Base-by-base conservation (phyloP, 345 rosid species). In the Citrus medica region DNA sequence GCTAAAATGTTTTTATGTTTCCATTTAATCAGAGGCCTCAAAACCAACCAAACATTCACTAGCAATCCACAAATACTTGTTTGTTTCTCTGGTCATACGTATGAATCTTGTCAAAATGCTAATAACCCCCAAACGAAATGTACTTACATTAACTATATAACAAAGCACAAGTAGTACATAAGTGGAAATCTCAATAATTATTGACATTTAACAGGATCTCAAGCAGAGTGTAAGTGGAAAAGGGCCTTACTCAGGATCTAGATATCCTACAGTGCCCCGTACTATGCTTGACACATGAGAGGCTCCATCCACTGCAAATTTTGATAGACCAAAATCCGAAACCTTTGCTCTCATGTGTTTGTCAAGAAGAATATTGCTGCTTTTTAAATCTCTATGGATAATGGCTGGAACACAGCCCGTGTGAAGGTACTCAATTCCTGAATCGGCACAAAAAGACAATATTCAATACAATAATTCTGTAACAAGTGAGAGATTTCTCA, bases 231-330 rank as follows among this genome's bases (percentile, higher is more conserved):
- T 32, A 59, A 64, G 71, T 51, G 67, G 61, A 59, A 68, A 69
- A 80, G 71, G 69, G 79, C 32, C 98, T 81, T 91, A 97, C 99
- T 97, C 99, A 0, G 99, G 99, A 83, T 97, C 99, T 77, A 97
- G 82, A 76, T 97, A 97, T n/a, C 99, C 99, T 25, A 97, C 94
- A 28, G 99, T 97, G 82, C 99, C 99, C 51, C 98, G 92, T 78
- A 97, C 99, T 71, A 97, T 88, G 86, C 99, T 97, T 1, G 98
- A 97, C 71, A 97, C 98, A 33, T 97, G 99, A 72, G 99, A 97
- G 74, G 85, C 91, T 68, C 97, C 99, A 42, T 97, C 98, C 21
- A 90, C 92, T 6, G 93, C 94, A 9, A 92, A 79, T 78, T 97
- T 97, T 17, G 98, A 97, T 74, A 97, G 92, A 25, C 99, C 99